A percentile compares a stretch with the other conserved stretches of the same genome.
Evolutionary conservation across 805 yeast species (phyloP).

Genomic region (Vanderwaltozyma yarrowii): DNA sequence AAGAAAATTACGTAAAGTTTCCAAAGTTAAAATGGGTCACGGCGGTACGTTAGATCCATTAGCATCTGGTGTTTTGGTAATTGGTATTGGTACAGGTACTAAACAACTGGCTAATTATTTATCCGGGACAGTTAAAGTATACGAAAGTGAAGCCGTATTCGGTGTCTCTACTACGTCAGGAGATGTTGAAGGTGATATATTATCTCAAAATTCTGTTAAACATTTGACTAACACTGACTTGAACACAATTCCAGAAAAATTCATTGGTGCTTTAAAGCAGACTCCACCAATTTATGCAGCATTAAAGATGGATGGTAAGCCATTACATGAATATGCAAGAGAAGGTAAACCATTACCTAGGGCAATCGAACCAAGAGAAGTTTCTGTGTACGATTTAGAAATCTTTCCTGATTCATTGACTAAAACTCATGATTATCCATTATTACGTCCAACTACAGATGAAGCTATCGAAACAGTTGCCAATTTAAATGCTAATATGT

Average conservation of each 20-base stretch:
- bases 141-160: slow-evolving; percentile 73
- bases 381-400: slow-evolving; percentile 45
- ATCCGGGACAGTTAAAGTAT: slow-evolving; percentile 65
- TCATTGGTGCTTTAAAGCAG: slow-evolving; percentile 74
- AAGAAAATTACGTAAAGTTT: slow-evolving; percentile 38
- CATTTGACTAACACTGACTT: slow-evolving; percentile 50
- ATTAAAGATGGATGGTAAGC: slow-evolving; percentile 86
- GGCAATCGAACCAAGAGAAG: slow-evolving; percentile 68
- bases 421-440: slow-evolving; percentile 45
- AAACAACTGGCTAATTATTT: slow-evolving; percentile 65
- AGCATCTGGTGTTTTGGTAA: slow-evolving; percentile 87
- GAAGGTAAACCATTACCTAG: slow-evolving; percentile 76
- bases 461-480: slow-evolving; percentile 19
- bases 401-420: slow-evolving; percentile 42
- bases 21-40: slow-evolving; percentile 84
- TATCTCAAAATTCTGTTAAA: slow-evolving; percentile 44
- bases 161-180: slow-evolving; percentile 93
- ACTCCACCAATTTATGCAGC: slow-evolving; percentile 96
- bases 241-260: slow-evolving; percentile 42
- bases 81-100: slow-evolving; percentile 92
- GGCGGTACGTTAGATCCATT: slow-evolving; percentile 96
- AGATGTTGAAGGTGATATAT: slow-evolving; percentile 78
- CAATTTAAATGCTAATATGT: slow-evolving; percentile 40
- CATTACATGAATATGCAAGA: slow-evolving; percentile 89
- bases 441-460: slow-evolving; percentile 30